Evolutionary conservation across 441 rosid species (phyloP).

Genomic region (Adansonia gregorii): DNA sequence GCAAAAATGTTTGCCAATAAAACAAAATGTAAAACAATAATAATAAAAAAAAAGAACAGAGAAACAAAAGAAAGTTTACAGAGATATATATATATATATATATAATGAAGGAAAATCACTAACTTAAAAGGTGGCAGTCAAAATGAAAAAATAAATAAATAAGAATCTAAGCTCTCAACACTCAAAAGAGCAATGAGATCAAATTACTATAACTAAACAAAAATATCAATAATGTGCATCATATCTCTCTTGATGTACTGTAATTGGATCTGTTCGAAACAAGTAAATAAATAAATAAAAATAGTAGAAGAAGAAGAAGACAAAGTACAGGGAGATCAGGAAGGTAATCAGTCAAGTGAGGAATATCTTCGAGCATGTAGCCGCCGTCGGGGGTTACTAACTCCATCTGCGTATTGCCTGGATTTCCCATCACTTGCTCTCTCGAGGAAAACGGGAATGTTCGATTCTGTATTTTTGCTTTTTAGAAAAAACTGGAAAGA

Average conservation of each 20-base stretch:
- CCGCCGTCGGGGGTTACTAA: slow-evolving; percentile 52
- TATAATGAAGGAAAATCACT: not conserved
- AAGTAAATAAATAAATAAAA: not conserved
- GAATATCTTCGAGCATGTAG: slow-evolving; percentile 76
- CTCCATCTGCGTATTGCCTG: slow-evolving; percentile 37
- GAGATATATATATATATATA: not conserved
- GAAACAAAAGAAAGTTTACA: not conserved
- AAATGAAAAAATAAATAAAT: not conserved
- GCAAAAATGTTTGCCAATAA: slow-evolving; percentile 19
- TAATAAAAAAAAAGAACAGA: not conserved
- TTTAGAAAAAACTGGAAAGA: not conserved
- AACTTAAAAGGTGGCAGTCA: not conserved
- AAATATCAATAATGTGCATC: not conserved
- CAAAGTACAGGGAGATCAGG: slow-evolving; percentile 50
- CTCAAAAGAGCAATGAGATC: not conserved
- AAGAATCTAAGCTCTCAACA: not conserved
- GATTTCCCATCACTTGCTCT: slow-evolving; percentile 10
- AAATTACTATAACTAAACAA: not conserved
- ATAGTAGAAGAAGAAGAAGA: slow-evolving; percentile 15
- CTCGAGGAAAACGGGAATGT: not conserved
- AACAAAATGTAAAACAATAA: not conserved
- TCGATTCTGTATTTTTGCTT: not conserved
- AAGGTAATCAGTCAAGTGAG: slow-evolving; percentile 67
- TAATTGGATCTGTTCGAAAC: not conserved
- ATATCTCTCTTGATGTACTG: not conserved